phyloP scores from a whole-genome alignment of 2,329 filamentous ascomycete genomes.

The Talaromyces sp. region DNA sequence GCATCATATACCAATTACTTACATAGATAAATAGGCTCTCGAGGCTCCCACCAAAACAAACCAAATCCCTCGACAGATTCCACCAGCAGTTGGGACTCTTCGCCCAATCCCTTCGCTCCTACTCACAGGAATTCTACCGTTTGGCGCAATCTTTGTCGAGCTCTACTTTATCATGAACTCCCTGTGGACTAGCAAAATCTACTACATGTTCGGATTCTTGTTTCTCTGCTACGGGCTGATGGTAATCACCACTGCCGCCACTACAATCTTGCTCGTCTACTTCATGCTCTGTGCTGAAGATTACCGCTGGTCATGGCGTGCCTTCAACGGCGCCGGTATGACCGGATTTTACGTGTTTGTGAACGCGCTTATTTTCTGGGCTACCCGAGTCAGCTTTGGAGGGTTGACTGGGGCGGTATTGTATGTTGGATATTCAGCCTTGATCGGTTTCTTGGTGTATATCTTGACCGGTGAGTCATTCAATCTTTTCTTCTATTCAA shows the following conservation, averaged over 20 bases:
- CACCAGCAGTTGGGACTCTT: slow-evolving; percentile 76
- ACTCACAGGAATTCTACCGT: slow-evolving; percentile 86
- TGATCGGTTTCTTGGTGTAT: slow-evolving; percentile 89
- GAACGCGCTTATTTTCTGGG: slow-evolving; percentile 87
- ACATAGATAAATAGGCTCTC: slow-evolving; percentile 47
- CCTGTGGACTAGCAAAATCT: slow-evolving; percentile 97
- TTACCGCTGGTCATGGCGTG: slow-evolving; percentile 98
- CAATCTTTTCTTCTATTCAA: neutral
- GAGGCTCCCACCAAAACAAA: slow-evolving; percentile 87
- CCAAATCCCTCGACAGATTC: slow-evolving; percentile 96
- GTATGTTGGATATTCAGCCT: slow-evolving; percentile 86
- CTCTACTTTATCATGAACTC: slow-evolving; percentile 99
- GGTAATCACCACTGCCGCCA: slow-evolving; percentile 90
- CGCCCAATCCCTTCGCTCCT: slow-evolving; percentile 85
- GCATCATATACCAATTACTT: neutral
- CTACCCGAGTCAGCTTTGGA: slow-evolving; percentile 80
- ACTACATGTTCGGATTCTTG: slow-evolving; percentile 99
- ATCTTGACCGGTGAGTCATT: slow-evolving; percentile 78
- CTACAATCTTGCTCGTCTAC: slow-evolving; percentile 92
- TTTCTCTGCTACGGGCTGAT: slow-evolving; percentile 97
- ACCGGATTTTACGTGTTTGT: slow-evolving; percentile 88
- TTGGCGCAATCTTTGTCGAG: slow-evolving; percentile 96
- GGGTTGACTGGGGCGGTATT: slow-evolving; percentile 82
- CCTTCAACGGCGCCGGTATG: slow-evolving; percentile 87
- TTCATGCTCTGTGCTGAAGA: slow-evolving; percentile 95